Conservation (phyloP, 768 basidiomycete species). For the Cystoderma amianthinum region DNA sequence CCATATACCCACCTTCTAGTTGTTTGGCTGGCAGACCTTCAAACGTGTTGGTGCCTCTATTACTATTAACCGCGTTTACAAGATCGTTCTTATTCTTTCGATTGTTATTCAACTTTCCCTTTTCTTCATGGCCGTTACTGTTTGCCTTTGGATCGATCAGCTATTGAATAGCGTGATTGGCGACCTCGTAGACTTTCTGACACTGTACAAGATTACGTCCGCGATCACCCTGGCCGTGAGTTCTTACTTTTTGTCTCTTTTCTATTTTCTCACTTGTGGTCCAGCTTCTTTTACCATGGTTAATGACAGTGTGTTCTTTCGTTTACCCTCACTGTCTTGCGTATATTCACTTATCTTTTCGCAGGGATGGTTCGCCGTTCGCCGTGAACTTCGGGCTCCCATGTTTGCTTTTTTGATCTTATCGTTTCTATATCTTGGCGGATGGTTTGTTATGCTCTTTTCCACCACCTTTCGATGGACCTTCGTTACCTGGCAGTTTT, state of each 20-base stretch:
- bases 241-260: constrained; percentile 6
- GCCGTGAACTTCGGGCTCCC: constrained; percentile 51
- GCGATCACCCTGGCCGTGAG: constrained; percentile 56
- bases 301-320: constrained; percentile 31
- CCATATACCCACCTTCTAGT: constrained; percentile 21
- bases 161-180: constrained; percentile 62
- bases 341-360: too few species aligned
- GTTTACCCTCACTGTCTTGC: neutral
- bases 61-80: constrained; percentile 70
- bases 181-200: constrained; percentile 34
- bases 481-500: constrained; percentile 69
- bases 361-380: constrained; percentile 67
- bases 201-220: constrained; percentile 47
- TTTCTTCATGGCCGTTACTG: constrained; percentile 69
- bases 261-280: constrained; percentile 3
- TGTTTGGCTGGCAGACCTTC: constrained; percentile 85
- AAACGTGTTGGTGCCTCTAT: constrained; percentile 76
- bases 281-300: constrained; percentile 61
- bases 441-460: constrained; percentile 70
- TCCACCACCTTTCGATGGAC: constrained; percentile 72
- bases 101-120: constrained; percentile 70
- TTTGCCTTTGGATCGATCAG: constrained; percentile 74
- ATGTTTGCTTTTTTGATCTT: constrained; percentile 61
- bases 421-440: constrained; percentile 54
- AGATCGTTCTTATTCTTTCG: constrained; percentile 60